Conservation (phyloP, 2,329 filamentous ascomycete species). For the Aureobasidium sp. region DNA sequence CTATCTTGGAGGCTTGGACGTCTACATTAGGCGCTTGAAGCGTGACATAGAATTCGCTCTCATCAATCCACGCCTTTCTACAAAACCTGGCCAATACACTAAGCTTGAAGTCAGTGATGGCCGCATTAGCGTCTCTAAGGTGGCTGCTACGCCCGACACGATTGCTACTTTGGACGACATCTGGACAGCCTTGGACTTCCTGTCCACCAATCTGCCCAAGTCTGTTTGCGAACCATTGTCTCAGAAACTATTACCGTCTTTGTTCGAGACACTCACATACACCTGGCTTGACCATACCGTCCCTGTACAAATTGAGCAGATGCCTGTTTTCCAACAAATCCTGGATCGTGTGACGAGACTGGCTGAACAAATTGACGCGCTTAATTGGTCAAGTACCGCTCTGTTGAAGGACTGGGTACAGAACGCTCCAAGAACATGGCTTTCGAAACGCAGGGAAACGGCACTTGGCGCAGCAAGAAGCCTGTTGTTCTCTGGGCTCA, state of each 20-base stretch:
- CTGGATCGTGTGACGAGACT: constrained; percentile 61
- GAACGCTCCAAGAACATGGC: constrained; percentile 75
- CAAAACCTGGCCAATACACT: constrained; percentile 19
- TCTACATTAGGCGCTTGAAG: constrained; percentile 18
- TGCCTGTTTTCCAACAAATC: constrained; percentile 63
- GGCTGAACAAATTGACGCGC: constrained; percentile 53
- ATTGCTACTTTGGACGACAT: constrained; percentile 38
- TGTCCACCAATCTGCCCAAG: constrained; percentile 45
- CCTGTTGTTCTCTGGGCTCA: constrained; percentile 61
- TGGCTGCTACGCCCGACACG: neutral
- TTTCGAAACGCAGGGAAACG: constrained; percentile 72
- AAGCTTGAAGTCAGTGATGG: constrained; percentile 21
- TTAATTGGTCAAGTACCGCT: constrained; percentile 53
- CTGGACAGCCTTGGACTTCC: constrained; percentile 41
- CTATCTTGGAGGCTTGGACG: constrained; percentile 23
- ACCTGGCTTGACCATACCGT: constrained; percentile 71
- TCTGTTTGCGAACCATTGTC: constrained; percentile 52
- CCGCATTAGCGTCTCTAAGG: constrained; percentile 23
- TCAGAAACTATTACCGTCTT: constrained; percentile 59
- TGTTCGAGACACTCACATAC: constrained; percentile 62
- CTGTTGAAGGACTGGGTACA: constrained; percentile 73
- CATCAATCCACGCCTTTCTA: constrained; percentile 24
- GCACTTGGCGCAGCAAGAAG: constrained; percentile 68
- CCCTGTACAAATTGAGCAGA: constrained; percentile 64
- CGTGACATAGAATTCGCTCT: constrained; percentile 27